Base-by-base conservation (phyloP, 345 rosid species). In the Citrus inodora region DNA sequence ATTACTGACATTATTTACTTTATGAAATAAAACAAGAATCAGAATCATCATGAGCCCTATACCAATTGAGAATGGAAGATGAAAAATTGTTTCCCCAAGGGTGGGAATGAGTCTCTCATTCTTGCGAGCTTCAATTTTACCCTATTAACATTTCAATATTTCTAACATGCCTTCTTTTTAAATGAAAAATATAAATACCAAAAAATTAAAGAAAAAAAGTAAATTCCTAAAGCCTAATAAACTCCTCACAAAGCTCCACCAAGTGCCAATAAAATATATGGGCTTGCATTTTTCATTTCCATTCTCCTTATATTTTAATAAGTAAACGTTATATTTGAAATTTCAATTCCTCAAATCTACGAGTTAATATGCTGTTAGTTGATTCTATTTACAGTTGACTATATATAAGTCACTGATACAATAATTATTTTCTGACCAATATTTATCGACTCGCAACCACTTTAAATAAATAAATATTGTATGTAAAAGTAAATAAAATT, bases 301-400 rank as follows among this genome's bases (percentile, higher is more conserved):
- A 42, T 10, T 42, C 48, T 11, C 4, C 16, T 10, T 42, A 0
- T 42, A 9, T 42, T 42, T 42, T 11, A 11, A 2, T 11, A 42
- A 42, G 1, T 2, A 42, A 42, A 11, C 0, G 10, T 42, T 0
- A 9, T 3, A 9, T 42, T 0, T 0, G 0, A 11, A 0, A 10
- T 42, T 42, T 0, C 0, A 42, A 42, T 42, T 42, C 48, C 48
- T 42, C 1, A 42, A 10, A 42, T 0, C 1, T 42, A 42, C 0
- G 0, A 42, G 9, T 42, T 0, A 42, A 42, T 0, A 42, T 42
- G 1, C 1, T 10, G 3, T 42, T 42, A 0, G 4, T 42, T 42
- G 1, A 42, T 42, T 42, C 0, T 42, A 0, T 10, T 10, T 42
- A 2, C 0, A 10, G 14, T 10, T 9, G 14, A 10, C 1, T 0